phyloP scores from a whole-genome alignment of 139 green algal genomes.

The Micromonas pusilla region DNA sequence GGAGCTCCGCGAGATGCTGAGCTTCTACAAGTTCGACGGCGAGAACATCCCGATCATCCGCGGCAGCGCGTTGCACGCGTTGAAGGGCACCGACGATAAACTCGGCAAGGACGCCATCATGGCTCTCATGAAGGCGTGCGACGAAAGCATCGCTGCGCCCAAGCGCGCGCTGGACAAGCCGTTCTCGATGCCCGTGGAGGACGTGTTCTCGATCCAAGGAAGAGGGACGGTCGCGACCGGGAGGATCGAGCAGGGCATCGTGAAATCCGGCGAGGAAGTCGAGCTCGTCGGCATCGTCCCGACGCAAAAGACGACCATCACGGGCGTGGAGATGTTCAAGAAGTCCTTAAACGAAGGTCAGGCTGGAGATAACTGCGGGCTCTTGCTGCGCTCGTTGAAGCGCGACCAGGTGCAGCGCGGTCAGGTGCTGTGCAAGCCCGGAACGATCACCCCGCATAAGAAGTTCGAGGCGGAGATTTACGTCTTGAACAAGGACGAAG shows the following conservation, averaged over 20 bases:
- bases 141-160: constrained; percentile 76
- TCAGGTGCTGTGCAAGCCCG: constrained; percentile 82
- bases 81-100: constrained; percentile 78
- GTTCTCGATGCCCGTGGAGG: constrained; percentile 95
- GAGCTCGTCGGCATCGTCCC: constrained; percentile 86
- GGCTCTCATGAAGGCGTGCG: constrained; percentile 70
- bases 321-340: constrained; percentile 96
- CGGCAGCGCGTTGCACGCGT: constrained; percentile 45
- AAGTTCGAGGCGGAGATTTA: constrained; percentile 89
- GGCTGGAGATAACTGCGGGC: constrained; percentile 93
- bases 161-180: constrained; percentile 84
- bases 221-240: constrained; percentile 92
- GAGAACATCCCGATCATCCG: constrained; percentile 88
- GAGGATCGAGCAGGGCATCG: constrained; percentile 85
- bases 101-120: constrained; percentile 79
- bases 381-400: constrained; percentile 93
- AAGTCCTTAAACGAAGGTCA: constrained; percentile 84
- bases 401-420: constrained; percentile 85
- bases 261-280: constrained; percentile 87
- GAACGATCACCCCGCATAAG: constrained; percentile 64
- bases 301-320: constrained; percentile 66
- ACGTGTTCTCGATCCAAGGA: constrained; percentile 92
- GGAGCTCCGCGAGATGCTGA: constrained; percentile 94
- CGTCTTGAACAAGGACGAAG: constrained; percentile 94
- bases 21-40: constrained; percentile 93